A percentile compares a stretch with the other conserved stretches of the same genome.
These are phyloP conservation scores for Paramecium tetraurelia DNA, from an alignment of 73 alveolate genomes.

Conservation along the genomic window DNA sequence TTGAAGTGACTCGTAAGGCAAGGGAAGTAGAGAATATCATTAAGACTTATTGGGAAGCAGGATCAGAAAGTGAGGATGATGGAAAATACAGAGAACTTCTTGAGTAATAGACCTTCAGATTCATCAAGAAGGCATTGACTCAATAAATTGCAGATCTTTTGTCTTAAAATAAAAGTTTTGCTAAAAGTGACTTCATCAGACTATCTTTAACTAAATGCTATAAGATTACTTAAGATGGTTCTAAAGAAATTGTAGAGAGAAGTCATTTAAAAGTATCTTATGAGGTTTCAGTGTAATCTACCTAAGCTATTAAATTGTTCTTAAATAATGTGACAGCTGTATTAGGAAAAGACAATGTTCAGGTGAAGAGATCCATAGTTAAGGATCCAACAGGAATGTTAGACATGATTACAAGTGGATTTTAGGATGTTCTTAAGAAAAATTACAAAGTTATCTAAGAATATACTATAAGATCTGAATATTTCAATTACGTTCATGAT, in stretches of 20 bases:
- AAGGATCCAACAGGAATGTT: neutral
- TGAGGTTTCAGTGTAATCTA: neutral
- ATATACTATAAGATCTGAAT: neutral
- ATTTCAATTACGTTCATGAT: neutral
- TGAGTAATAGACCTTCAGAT: neutral
- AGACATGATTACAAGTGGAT: neutral
- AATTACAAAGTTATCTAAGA: neutral
- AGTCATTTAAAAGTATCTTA: neutral
- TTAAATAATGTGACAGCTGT: neutral
- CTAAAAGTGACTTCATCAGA: neutral
- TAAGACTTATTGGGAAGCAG: neutral
- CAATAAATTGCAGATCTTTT: neutral
- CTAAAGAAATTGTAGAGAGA: neutral
- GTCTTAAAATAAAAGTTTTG: neutral
- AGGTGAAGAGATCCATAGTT: neutral
- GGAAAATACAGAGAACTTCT: slow-evolving; percentile 12
- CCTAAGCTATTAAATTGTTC: neutral
- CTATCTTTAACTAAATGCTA: neutral
- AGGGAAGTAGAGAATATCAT: neutral
- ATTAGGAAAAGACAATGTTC: neutral
- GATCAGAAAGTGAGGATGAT: slow-evolving; percentile 5
- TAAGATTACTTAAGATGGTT: neutral
- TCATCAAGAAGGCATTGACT: neutral
- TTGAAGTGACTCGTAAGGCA: neutral
- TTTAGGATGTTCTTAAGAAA: neutral